Evolutionary conservation across 805 yeast genomes (phyloP), one percentile per base, ranked within the genome.

Genomic region (Komagataella kurtzmanii): DNA sequence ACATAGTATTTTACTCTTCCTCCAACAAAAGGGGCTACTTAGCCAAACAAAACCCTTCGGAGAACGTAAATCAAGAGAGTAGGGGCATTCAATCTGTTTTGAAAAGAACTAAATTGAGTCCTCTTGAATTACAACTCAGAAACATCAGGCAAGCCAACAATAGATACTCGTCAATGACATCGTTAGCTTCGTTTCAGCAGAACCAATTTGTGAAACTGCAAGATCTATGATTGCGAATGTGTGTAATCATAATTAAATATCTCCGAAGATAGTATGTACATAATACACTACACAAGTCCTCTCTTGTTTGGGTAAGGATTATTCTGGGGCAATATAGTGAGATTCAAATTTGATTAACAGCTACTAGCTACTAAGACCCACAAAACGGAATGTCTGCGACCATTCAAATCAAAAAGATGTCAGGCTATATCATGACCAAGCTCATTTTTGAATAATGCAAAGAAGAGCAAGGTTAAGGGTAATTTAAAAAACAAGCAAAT

Each of bases 21-120:
- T 75, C 76, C 2, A 80, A 73, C 44, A 80, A 80, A 61, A 77
- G 88, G 57, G 99, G 99, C 6, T 91, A 88, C 63, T 68, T 89
- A 61, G 64, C 61, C 50, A 75, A 68, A 59, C 14, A 44, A 44
- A 30, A 30, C 40, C 14, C 14, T n/a, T 30, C 14, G 40, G 40
- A 30, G 14, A 30, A 8, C 40, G 4, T 14, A 14, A 30, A 14
- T 30, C 40, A 30, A 12, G 40, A 30, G 10, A 10, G 14, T 10
- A 30, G 10, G 40, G 12, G 40, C 14, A 30, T 30, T 30, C 40
- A 30, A 30, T 30, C 40, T 30, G 14, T 30, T 30, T 10, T 30
- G 14, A 30, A 30, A 3, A 30, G 14, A 8, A 30, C 40, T 8
- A 30, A 30, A 30, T 8, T 30, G 40, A 30, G 14, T 4, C 40